These are phyloP conservation scores for Schwanniomyces yamadae DNA, from an alignment of 805 yeast genomes.

Conservation along the genomic window DNA sequence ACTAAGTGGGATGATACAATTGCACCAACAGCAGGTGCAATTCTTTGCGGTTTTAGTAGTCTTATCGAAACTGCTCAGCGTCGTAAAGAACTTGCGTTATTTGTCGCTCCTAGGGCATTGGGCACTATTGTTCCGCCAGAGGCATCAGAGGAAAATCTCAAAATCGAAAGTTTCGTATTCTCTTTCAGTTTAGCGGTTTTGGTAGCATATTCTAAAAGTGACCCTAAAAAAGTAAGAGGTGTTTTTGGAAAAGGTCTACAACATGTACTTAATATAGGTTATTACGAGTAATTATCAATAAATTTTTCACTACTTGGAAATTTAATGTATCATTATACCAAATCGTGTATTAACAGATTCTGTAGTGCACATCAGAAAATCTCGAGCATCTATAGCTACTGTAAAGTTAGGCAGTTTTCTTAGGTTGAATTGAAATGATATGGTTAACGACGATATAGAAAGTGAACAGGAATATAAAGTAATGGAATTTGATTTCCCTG, in stretches of 20 bases:
- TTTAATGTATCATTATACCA: no score
- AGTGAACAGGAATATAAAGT: conserved; percentile 12
- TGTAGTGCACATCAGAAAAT: no score
- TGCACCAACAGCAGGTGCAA: conserved; percentile 42
- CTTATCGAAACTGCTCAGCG: conserved; percentile 39
- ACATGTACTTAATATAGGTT: conserved; percentile 4
- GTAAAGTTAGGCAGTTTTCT: no score
- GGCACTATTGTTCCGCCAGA: conserved; percentile 32
- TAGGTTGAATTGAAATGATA: conserved; percentile 13
- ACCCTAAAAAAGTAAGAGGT: conserved; percentile 33
- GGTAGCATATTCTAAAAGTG: conserved; percentile 31
- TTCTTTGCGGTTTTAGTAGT: conserved; percentile 42
- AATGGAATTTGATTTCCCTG: conserved; percentile 15
- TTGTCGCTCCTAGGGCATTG: conserved; percentile 43
- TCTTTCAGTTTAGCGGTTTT: conserved; percentile 34
- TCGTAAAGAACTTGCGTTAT: conserved; percentile 47
- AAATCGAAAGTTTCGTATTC: conserved; percentile 30
- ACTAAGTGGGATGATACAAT: conserved; percentile 37
- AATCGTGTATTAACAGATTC: no score
- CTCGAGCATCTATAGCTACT: no score
- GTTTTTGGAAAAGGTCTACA: conserved; percentile 33
- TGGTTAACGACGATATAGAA: conserved; percentile 16
- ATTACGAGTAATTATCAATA: conserved; percentile 2
- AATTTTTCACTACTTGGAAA: no score
- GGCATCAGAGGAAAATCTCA: conserved; percentile 22